Evolutionary conservation across 495 filamentous ascomycete genomes (phyloP), one percentile per base, ranked within the genome.

Genomic region (Tuber borchii): DNA sequence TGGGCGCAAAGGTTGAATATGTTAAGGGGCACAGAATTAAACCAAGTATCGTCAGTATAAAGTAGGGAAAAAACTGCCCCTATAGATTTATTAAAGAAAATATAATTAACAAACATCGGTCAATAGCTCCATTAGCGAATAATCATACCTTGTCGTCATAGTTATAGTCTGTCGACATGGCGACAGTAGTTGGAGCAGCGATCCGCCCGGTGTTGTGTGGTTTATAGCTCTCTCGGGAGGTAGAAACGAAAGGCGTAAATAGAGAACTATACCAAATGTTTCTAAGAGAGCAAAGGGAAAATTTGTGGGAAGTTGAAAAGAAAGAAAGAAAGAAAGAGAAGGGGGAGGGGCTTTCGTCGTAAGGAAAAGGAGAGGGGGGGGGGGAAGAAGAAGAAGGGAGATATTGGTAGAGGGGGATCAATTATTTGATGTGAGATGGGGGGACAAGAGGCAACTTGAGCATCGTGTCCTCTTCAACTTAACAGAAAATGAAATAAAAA

Each of bases 21-120:
- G 95, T 97, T 82, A 97, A 87, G 76, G 95, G 96, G 70, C 97
- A 85, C 26, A 94, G 97, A 86, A 98, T 87, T 74, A 99, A 90
- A 83, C 90, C 89, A 74, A 91, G 89, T 78, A 98, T 89, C 70
- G 93, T 97, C 82, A 97, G 89, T 85, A 99, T 89, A 87, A 98
- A 99, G 88, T 94, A 97, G 81, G 95, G 95, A 88, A 97, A 99
- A 87, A 97, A 97, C 90, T 97, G 91, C 69, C 94, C 95, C 90
- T 97, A 78, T 37, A 74, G 72, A 61, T 45, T 72, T 71, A 43
- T 61, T 48, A n/a, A 78, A 45, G 40, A 48, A 51, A 10, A n/a
- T 56, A 22, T 8, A 72, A 61, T 17, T 31, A 37, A 14, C 44
- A 46, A 72, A 82, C 34, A 84, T 70, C 42, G 40, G 9, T 45